Base-by-base conservation (phyloP, 768 basidiomycete genomes). In the Pleurotus tuber-regium region DNA sequence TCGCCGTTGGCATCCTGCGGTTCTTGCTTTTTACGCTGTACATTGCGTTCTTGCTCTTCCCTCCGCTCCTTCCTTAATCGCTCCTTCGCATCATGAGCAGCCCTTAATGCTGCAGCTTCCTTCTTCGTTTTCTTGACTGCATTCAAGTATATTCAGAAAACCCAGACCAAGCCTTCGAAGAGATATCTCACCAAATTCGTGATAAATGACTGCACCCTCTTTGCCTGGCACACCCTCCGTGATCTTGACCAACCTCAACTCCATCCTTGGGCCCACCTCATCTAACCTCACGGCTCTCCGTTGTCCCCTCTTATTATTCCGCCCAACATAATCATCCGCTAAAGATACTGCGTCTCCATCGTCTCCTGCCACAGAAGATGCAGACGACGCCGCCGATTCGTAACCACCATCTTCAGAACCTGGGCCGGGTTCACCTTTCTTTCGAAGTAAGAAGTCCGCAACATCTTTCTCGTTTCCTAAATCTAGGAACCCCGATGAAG, bases 181-280 rank as follows among this genome's bases (percentile, higher is more conserved):
- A 29, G 2, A 75, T n/a, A n/a, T n/a, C 89, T 59, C 60, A 93
- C 96, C 88, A 61, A 97, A 89, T 70, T 91, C 86, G 65, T 99
- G 97, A 73, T 89, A 97, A 33, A 99, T 86, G 1, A 98, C 92
- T 56, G 80, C 83, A 4, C 97, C 92, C 67, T 96, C 92, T 60
- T 86, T 95, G 11, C 95, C 97, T 4, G 95, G 94, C 14, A 90
- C 74, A 19, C 97, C 96, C 66, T 98, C 96, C 14, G 86, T 82
- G 52, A 99, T 93, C 75, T 99, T 99, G 59, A 98, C 83, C 59
- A 99, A 70, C 56, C 81, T 79, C 58, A 98, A 70, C 68, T 99
- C 97, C 84, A 99, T 87, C 63, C 97, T 76, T 33, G 97, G 97
- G 1, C 97, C 97, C 38, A 98, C 82, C 70, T 99, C 97, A 49